Percentiles rank a stretch among this genome's conserved stretches.
These are phyloP conservation scores for Yarrowia sp. DNA, from an alignment of 805 yeast genomes.

Conservation along the genomic window DNA sequence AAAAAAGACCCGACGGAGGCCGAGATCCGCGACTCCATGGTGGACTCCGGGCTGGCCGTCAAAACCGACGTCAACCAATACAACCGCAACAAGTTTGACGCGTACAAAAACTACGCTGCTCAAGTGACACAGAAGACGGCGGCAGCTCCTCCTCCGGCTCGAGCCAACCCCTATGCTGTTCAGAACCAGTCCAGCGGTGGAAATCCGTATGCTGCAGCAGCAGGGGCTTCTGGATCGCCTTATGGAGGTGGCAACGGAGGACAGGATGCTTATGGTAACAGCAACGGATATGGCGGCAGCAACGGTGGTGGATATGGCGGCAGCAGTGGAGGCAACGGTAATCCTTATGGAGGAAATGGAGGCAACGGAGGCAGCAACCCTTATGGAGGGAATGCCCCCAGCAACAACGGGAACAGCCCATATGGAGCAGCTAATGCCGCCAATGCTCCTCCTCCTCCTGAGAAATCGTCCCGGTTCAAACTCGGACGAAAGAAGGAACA, in stretches of 20 bases:
- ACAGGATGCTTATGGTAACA: neutral
- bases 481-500: neutral
- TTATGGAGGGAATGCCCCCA: neutral
- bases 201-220: constrained; percentile 11
- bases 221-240: neutral
- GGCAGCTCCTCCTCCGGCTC: neutral
- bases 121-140: neutral
- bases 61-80: constrained; percentile 4
- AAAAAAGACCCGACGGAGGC: constrained; percentile 24
- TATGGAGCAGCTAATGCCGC: no score
- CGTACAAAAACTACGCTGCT: constrained; percentile 25
- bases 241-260: neutral
- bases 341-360: neutral
- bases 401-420: neutral
- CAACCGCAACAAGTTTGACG: constrained; percentile 26
- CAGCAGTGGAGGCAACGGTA: neutral
- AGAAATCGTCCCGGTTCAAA: neutral
- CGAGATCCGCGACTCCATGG: constrained; percentile 18
- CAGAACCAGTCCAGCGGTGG: neutral
- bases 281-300: neutral
- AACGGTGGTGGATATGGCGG: neutral
- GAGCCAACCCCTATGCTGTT: constrained; percentile 14
- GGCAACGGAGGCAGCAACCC: neutral
- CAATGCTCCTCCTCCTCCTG: neutral
- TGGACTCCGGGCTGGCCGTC: neutral